These are phyloP conservation scores for Arxiozyma bovina DNA, from an alignment of 1,139 yeast species.

Conservation along the genomic window DNA sequence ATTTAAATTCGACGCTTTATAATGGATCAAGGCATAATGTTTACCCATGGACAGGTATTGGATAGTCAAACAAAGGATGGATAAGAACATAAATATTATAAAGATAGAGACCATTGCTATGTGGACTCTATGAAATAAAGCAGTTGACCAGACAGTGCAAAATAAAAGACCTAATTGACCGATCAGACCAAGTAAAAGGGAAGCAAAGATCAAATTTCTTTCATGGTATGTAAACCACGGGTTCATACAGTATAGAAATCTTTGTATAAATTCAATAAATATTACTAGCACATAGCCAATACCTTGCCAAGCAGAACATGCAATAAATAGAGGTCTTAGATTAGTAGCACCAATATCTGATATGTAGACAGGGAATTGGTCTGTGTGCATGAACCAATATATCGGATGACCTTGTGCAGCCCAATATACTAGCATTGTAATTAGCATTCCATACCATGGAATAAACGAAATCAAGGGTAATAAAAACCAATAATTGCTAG, in stretches of 20 bases:
- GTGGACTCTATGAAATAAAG: constrained; percentile 52
- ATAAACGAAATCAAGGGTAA: constrained; percentile 50
- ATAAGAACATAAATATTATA: constrained; percentile 56
- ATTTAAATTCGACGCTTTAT: background rate
- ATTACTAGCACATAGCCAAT: constrained; percentile 60
- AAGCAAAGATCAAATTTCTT: constrained; percentile 32
- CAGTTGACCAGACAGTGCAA: constrained; percentile 68
- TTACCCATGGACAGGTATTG: constrained; percentile 35
- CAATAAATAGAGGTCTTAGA: constrained; percentile 71
- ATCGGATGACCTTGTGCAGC: constrained; percentile 69
- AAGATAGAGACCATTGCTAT: constrained; percentile 64
- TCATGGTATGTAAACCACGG: constrained; percentile 34
- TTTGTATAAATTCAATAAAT: constrained; percentile 30
- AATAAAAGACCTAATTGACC: constrained; percentile 72
- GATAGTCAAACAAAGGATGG: constrained; percentile 51
- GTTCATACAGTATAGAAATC: constrained; percentile 8
- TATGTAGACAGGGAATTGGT: constrained; percentile 57
- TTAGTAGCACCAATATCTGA: constrained; percentile 83
- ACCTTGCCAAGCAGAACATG: constrained; percentile 75
- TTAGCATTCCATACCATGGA: constrained; percentile 74
- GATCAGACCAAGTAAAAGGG: constrained; percentile 37
- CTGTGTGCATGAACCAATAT: constrained; percentile 46
- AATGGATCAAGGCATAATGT: constrained; percentile 2
- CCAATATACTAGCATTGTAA: constrained; percentile 65
- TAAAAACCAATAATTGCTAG: constrained; percentile 34